These are phyloP conservation scores for Clitopilus hobsonii DNA, from an alignment of 768 basidiomycete genomes.

Conservation along the genomic window DNA sequence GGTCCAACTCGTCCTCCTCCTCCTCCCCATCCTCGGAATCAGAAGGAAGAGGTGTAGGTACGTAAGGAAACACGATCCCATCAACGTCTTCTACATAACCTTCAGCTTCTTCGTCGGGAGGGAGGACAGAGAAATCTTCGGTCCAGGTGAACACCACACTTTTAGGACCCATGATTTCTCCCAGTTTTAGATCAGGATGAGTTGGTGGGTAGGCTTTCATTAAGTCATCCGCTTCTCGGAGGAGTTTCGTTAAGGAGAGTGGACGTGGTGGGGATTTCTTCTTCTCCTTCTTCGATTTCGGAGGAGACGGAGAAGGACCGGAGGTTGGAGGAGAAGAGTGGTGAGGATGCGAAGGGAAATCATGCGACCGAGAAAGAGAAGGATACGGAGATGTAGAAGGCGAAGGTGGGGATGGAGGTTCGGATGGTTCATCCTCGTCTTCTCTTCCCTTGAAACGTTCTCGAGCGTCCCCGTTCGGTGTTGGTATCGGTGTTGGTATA, in stretches of 20 bases:
- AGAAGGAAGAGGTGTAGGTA: constrained; percentile 23
- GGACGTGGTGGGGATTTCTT: too few relatives aligned
- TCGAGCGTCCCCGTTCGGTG: too few relatives aligned
- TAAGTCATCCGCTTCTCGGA: too few relatives aligned
- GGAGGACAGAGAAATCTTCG: constrained; percentile 19
- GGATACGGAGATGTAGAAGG: neutral
- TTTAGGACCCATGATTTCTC: too few relatives aligned
- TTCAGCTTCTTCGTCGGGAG: constrained; percentile 55
- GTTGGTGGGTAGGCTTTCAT: too few relatives aligned
- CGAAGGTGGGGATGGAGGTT: neutral
- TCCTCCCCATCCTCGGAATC: constrained; percentile 20
- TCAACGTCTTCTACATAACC: constrained; percentile 50
- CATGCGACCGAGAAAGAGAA: too few relatives aligned
- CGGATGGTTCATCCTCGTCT: neutral
- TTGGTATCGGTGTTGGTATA: too few relatives aligned
- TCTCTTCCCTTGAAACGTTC: too few relatives aligned
- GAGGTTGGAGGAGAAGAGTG: neutral
- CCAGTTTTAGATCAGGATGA: too few relatives aligned
- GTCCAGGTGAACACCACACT: too few relatives aligned
- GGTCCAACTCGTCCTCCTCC: constrained; percentile 11
- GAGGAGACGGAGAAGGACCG: neutral
- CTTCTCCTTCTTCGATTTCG: too few relatives aligned
- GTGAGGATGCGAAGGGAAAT: neutral
- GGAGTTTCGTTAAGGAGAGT: too few relatives aligned
- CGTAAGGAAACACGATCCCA: constrained; percentile 54